Conservation (phyloP, 139 green algal species). For the Eudorina sp. region DNA sequence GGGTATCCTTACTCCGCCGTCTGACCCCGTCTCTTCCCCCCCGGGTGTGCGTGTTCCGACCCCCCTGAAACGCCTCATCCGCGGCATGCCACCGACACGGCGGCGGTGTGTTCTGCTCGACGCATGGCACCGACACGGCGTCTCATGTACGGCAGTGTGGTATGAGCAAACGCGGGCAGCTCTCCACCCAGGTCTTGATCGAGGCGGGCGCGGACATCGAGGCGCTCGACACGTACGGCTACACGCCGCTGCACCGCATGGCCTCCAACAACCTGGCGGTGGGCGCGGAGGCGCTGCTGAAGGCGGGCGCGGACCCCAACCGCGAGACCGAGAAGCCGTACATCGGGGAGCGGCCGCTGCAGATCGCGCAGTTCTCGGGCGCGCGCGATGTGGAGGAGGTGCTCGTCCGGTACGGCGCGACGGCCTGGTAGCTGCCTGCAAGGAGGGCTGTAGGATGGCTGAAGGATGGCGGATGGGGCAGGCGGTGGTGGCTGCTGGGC, state of each 20-base stretch:
- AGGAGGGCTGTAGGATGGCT: no score
- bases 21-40: no score
- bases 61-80: no score
- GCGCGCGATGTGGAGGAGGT: slow-evolving; percentile 50
- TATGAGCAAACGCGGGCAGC: slow-evolving; percentile 7
- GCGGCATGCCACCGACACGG: no score
- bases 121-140: no score
- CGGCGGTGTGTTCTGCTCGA: no score
- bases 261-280: slow-evolving; percentile 64
- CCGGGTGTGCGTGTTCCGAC: no score
- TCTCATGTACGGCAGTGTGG: slow-evolving; percentile 32
- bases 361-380: slow-evolving; percentile 34
- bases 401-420: slow-evolving; percentile 13
- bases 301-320: slow-evolving; percentile 43
- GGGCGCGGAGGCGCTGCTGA: slow-evolving; percentile 53
- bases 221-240: slow-evolving; percentile 64
- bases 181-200: slow-evolving; percentile 40
- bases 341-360: slow-evolving; percentile 47
- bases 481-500: no score
- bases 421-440: no score
- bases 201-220: slow-evolving; percentile 51
- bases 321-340: not conserved
- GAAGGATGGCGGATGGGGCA: no score
- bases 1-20: no score
- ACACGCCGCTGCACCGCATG: slow-evolving; percentile 61